phyloP scores from a whole-genome alignment of 2,329 filamentous ascomycete genomes.

The Colletotrichum camelliae region DNA sequence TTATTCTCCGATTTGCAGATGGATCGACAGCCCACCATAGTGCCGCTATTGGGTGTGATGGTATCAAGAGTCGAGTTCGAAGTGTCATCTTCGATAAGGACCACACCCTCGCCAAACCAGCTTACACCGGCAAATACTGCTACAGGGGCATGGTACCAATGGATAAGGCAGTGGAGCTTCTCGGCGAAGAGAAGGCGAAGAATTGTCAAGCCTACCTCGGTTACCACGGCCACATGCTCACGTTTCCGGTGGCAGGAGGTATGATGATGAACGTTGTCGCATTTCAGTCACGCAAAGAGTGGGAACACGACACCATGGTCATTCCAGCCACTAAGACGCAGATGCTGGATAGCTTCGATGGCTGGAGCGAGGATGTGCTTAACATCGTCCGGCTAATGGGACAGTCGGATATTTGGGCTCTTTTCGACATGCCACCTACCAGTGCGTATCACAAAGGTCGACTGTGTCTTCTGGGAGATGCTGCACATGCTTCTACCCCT shows the following conservation, averaged over 20 bases:
- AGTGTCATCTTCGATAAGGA: conserved; percentile 36
- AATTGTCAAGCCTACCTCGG: conserved; percentile 41
- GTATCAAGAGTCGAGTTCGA: conserved; percentile 45
- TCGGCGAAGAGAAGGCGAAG: conserved; percentile 44
- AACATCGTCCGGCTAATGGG: not conserved
- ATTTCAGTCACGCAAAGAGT: conserved; percentile 24
- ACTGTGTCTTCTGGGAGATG: not conserved
- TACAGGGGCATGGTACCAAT: conserved; percentile 55
- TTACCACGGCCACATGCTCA: conserved; percentile 59
- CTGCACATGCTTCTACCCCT: not conserved
- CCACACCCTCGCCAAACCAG: not conserved
- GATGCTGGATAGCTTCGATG: not conserved
- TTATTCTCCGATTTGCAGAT: conserved; percentile 23
- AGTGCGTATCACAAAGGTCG: not conserved
- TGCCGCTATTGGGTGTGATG: conserved; percentile 42
- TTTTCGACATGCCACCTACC: not conserved
- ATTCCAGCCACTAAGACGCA: not conserved
- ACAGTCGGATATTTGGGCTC: not conserved
- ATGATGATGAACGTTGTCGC: conserved; percentile 62
- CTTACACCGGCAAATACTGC: conserved; percentile 58
- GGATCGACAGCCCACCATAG: conserved; percentile 41
- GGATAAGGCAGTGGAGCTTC: conserved; percentile 52
- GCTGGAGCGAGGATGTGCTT: not conserved
- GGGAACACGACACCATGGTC: not conserved
- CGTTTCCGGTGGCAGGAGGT: conserved; percentile 62